Conservation (phyloP, 805 yeast species). For the Blastobotrys robertii region DNA sequence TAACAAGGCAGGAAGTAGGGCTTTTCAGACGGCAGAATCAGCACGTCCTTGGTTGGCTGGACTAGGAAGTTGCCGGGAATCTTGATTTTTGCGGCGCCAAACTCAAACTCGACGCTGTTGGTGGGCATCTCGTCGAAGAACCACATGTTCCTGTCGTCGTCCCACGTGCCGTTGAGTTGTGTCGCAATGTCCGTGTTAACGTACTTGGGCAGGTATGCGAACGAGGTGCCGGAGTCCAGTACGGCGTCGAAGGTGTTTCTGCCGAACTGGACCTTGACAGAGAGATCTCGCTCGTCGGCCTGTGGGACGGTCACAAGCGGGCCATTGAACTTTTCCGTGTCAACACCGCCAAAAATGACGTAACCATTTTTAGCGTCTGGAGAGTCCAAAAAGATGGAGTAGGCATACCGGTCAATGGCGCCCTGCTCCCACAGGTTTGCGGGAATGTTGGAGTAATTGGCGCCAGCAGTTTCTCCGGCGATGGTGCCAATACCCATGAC, state of each 20-base stretch:
- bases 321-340: conserved; percentile 37
- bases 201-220: conserved; percentile 36
- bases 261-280: conserved; percentile 8
- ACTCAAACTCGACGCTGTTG: conserved; percentile 11
- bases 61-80: conserved; percentile 17
- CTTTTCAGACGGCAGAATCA: neutral
- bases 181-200: conserved; percentile 4
- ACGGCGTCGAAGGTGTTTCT: conserved; percentile 14
- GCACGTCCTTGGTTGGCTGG: conserved; percentile 6
- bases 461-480: conserved; percentile 12
- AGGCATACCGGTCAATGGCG: conserved; percentile 42
- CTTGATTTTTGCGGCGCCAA: conserved; percentile 16
- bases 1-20: conserved; percentile 7
- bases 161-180: conserved; percentile 3
- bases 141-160: conserved; percentile 17
- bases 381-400: conserved; percentile 52
- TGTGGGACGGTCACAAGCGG: conserved; percentile 18
- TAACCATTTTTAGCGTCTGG: conserved; percentile 34
- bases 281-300: conserved; percentile 13
- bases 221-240: conserved; percentile 49
- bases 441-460: conserved; percentile 53
- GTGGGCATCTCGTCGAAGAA: conserved; percentile 4
- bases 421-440: conserved; percentile 47
- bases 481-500: conserved; percentile 19
- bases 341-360: conserved; percentile 67